These are phyloP conservation scores for Dactylellina leptospora DNA, from an alignment of 2,329 filamentous ascomycete genomes.

Conservation along the genomic window DNA sequence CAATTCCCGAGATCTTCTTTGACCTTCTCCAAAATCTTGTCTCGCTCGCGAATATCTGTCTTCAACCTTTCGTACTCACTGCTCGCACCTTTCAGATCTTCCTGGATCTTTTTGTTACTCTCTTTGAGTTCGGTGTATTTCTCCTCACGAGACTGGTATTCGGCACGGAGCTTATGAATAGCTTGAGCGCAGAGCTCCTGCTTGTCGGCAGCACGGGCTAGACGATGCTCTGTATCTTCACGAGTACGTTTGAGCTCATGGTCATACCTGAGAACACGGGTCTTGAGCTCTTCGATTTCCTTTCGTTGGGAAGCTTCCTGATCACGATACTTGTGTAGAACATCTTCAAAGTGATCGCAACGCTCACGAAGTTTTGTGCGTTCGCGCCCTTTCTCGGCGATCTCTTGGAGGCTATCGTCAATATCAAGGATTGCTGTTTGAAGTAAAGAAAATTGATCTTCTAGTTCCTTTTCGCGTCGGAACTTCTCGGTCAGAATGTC, in stretches of 20 bases:
- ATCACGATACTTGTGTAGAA: constrained; percentile 28
- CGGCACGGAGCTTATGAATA: constrained; percentile 8
- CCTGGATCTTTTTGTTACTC: constrained; percentile 7
- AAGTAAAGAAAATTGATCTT: constrained; percentile 24
- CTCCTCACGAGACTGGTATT: constrained; percentile 2
- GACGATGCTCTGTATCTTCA: constrained; percentile 10
- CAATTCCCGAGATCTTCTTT: not conserved
- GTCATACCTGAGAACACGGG: constrained; percentile 6
- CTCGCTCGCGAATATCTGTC: constrained; percentile 19
- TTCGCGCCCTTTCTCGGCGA: constrained; percentile 30
- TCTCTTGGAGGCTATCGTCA: constrained; percentile 28
- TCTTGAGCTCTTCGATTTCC: constrained; percentile 16
- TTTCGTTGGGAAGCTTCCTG: constrained; percentile 5
- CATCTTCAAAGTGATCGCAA: constrained; percentile 35
- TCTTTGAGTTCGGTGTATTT: constrained; percentile 15
- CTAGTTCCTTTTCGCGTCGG: constrained; percentile 21
- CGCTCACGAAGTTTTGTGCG: constrained; percentile 15
- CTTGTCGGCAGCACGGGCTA: constrained; percentile 22
- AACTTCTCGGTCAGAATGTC: constrained; percentile 31
- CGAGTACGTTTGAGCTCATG: constrained; percentile 27
- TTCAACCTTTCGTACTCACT: constrained; percentile 17
- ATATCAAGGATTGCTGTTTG: constrained; percentile 28
- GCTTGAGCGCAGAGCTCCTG: constrained; percentile 10
- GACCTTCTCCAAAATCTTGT: constrained; percentile 5
- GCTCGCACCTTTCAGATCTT: constrained; percentile 5